Percentiles rank a stretch among this genome's conserved stretches.
These are phyloP conservation scores for Ehretia macrophylla DNA, from an alignment of 257 asterid genomes.

Conservation along the genomic window DNA sequence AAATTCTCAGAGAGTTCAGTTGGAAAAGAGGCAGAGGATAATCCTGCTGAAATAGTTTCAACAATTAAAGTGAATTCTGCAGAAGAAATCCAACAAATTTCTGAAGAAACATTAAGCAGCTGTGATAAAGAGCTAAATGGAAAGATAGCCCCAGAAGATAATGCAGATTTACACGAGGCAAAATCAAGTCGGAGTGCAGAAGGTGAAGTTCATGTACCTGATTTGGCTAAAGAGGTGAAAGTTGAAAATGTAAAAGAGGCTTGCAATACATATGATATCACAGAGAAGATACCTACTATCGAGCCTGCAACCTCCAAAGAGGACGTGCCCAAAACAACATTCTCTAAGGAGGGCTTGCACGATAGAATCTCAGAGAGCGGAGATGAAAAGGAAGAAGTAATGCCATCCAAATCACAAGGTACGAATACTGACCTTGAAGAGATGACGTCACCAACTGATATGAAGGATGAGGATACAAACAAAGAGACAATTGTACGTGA, in stretches of 20 bases:
- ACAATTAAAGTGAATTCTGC: not conserved
- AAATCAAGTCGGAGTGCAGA: conserved; percentile 2
- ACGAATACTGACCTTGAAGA: conserved; percentile 1
- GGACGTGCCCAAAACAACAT: not conserved
- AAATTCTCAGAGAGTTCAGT: conserved; percentile 1
- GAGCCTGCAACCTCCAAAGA: conserved; percentile 1
- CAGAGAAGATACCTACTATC: not conserved
- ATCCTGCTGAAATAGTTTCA: not conserved
- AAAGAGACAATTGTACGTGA: not conserved
- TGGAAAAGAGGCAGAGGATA: conserved; percentile 6
- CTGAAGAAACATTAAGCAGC: conserved; percentile 12
- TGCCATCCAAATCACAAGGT: not conserved
- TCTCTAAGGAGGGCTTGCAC: not conserved
- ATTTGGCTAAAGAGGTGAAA: not conserved
- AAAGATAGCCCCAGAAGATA: conserved; percentile 6
- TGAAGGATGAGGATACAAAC: not conserved
- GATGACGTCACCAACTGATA: not conserved
- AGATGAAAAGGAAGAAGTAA: conserved; percentile 1
- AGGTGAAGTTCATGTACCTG: not conserved
- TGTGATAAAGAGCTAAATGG: conserved; percentile 3
- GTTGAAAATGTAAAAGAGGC: not conserved
- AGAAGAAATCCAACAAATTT: not conserved
- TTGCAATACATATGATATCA: not conserved
- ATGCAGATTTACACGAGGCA: conserved; percentile 1
- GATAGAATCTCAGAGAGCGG: conserved; percentile 1